Base-by-base conservation (phyloP, 306 rosid species). In the Castanea crenata region DNA sequence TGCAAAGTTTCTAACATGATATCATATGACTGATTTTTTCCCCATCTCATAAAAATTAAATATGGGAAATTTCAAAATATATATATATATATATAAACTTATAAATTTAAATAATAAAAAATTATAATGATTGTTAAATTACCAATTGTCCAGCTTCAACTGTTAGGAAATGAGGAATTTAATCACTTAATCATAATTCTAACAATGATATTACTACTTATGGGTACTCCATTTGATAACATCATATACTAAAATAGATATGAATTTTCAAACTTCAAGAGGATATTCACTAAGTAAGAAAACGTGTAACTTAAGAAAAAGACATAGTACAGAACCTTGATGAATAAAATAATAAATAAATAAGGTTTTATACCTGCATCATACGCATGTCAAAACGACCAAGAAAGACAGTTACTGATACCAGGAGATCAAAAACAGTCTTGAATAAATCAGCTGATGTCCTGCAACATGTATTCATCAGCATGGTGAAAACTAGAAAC, bases 351-450 rank as follows among this genome's bases (percentile, higher is more conserved):
- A 32, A 14, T 52, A 29, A 23, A 32, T 8, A 71, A 71, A 79
- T 18, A 56, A 31, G 80, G 76, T 52, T 79, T n/a, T 35, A 69
- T 76, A 95, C 99, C 94, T 95, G 99, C 99, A 95, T 95, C 98
- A 93, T 95, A 72, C 98, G 92, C 99, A 95, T 95, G 84, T 95
- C 98, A 83, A 95, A 95, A 80, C 99, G 99, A 73, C 98, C 99
- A 74, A 95, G 96, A 65, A 95, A 95, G 86, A 95, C 99, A 52
- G 99, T 91, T 74, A 95, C 98, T 58, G 98, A 93, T 80, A 93
- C 99, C 68, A 95, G 85, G 56, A 95, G 96, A 82, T 95, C 99
- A 88, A 95, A 95, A 77, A 93, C 94, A 51, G 99, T 95, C 93
- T 95, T 95, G 90, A 95, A 93, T 78, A 95, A 90, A 90, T 95